Evolutionary conservation across 495 filamentous ascomycete species (phyloP).

Genomic region (Penicillium dipodomyicola): DNA sequence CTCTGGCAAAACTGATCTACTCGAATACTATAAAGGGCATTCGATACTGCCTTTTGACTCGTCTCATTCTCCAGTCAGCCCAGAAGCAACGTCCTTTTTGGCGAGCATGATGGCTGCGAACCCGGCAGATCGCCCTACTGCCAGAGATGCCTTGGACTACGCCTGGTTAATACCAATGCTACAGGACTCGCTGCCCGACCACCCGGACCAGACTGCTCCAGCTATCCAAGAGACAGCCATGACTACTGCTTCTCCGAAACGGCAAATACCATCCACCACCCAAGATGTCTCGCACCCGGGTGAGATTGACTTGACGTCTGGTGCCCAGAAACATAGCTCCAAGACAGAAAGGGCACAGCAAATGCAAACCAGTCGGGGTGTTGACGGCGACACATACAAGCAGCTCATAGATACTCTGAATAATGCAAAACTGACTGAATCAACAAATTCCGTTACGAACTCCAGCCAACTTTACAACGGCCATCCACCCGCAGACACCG

Average conservation of each 20-base stretch:
- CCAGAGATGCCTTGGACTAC: background rate
- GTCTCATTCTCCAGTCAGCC: background rate
- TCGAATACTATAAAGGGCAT: background rate
- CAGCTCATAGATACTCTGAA: background rate
- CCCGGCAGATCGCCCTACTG: background rate
- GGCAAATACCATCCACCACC: background rate
- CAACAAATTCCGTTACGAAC: background rate
- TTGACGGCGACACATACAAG: background rate
- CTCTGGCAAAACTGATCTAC: background rate
- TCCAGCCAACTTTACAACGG: background rate
- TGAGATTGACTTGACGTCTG: background rate
- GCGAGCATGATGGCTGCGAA: background rate
- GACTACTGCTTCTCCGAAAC: background rate
- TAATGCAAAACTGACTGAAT: background rate
- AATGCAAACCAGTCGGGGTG: background rate
- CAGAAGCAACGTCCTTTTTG: background rate
- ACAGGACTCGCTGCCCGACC: background rate
- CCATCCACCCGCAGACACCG: background rate
- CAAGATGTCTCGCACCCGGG: background rate
- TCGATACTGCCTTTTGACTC: background rate
- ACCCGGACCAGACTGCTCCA: background rate
- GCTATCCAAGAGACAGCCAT: background rate
- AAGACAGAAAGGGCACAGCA: background rate
- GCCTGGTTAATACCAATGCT: background rate
- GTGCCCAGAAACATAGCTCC: background rate